Conservation (phyloP, 345 rosid species). For the Noccaea bulbosa region DNA sequence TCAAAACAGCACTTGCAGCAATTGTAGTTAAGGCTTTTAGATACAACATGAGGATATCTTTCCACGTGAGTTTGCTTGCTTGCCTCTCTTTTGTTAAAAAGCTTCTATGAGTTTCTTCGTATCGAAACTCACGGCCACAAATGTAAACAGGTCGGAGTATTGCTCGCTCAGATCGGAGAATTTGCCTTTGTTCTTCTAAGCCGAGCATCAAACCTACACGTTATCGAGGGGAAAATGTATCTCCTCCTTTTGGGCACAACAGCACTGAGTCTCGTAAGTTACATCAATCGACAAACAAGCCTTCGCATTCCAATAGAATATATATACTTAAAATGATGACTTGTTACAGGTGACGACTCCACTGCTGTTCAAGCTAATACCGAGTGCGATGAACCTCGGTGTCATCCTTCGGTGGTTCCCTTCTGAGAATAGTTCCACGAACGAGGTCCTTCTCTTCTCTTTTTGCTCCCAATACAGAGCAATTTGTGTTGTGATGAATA, state of each 20-base stretch:
- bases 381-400: conserved; percentile 82
- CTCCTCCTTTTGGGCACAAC: conserved; percentile 98
- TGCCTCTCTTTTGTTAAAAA: conserved; percentile 24
- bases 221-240: conserved; percentile 98
- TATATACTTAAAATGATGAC: neutral
- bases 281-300: conserved; percentile 7
- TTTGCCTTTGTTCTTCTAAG: conserved; percentile 95
- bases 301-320: no score
- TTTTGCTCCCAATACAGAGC: neutral
- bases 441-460: conserved; percentile 61
- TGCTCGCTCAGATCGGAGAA: conserved; percentile 99
- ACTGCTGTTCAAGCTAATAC: conserved; percentile 84
- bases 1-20: conserved; percentile 83
- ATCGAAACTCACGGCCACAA: neutral
- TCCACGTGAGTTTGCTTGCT: conserved; percentile 63
- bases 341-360: conserved; percentile 85
- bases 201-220: conserved; percentile 93
- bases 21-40: conserved; percentile 76
- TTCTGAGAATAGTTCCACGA: conserved; percentile 55
- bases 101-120: conserved; percentile 10
- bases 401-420: conserved; percentile 88
- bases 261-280: conserved; percentile 86
- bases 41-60: conserved; percentile 79
- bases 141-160: conserved; percentile 69
- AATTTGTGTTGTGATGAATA: conserved; percentile 1